These are phyloP conservation scores for Tympanopsis confertula DNA, from an alignment of 2,329 filamentous ascomycete genomes.

Conservation along the genomic window DNA sequence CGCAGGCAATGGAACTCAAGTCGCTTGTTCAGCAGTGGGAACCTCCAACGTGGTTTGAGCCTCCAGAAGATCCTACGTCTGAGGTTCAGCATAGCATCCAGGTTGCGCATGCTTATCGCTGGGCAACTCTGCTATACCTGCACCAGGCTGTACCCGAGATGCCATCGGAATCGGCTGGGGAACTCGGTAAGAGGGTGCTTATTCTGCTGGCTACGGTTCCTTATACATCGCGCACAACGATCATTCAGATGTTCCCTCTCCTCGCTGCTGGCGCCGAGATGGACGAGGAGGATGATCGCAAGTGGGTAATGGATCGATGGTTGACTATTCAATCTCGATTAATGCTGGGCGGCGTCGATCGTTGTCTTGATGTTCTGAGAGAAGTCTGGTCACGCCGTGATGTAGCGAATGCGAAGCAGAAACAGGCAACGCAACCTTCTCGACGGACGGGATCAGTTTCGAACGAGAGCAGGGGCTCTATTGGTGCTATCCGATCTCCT, in stretches of 20 bases:
- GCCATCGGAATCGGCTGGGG: constrained; percentile 35
- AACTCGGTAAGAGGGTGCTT: constrained; percentile 46
- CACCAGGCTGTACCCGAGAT: constrained; percentile 55
- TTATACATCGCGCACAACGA: constrained; percentile 42
- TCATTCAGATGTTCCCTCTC: constrained; percentile 56
- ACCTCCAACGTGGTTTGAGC: constrained; percentile 42
- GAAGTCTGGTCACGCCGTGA: constrained; percentile 53
- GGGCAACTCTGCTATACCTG: constrained; percentile 54
- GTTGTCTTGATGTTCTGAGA: constrained; percentile 42
- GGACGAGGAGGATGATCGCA: constrained; percentile 38
- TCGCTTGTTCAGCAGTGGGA: constrained; percentile 47
- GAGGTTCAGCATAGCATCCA: constrained; percentile 48
- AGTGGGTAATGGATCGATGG: constrained; percentile 51
- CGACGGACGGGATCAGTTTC: background rate
- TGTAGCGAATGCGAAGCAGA: constrained; percentile 27
- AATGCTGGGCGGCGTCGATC: constrained; percentile 48
- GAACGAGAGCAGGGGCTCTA: no score
- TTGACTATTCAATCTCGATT: constrained; percentile 44
- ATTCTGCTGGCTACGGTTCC: constrained; percentile 48
- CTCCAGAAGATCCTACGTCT: constrained; percentile 48
- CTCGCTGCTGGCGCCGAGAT: constrained; percentile 53
- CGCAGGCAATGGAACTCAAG: constrained; percentile 48
- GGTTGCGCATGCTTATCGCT: constrained; percentile 54
- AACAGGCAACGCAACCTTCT: constrained; percentile 3
- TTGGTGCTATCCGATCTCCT: no score